Conservation (phyloP, 148 eudicot species). For the Nepenthes mirabilis region DNA sequence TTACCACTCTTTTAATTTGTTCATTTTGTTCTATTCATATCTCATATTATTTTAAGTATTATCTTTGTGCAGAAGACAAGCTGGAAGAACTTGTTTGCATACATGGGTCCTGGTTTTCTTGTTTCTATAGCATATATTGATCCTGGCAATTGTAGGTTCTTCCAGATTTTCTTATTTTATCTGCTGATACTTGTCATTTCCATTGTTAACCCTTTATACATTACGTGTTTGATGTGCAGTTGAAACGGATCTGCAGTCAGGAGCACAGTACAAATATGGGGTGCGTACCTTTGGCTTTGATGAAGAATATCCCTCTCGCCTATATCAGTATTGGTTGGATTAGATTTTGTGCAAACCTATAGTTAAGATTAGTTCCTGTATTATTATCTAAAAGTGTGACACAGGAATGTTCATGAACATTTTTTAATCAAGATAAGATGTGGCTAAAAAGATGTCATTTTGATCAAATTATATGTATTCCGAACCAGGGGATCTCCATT, state of each 20-base stretch:
- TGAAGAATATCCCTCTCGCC: not conserved
- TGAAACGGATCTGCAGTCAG: slow-evolving; percentile 90
- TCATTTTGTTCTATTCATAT: too few species aligned
- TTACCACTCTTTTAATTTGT: too few species aligned
- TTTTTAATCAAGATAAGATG: too few species aligned
- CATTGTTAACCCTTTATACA: slow-evolving; percentile 7
- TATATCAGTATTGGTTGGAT: not conserved
- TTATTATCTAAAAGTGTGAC: too few species aligned
- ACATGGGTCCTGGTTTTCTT: slow-evolving; percentile 96
- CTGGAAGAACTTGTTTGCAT: slow-evolving; percentile 89
- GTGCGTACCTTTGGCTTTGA: slow-evolving; percentile 22
- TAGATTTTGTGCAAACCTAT: not conserved
- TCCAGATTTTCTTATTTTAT: not conserved
- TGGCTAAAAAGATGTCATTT: too few species aligned
- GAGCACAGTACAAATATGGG: slow-evolving; percentile 88
- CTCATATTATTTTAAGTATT: not conserved
- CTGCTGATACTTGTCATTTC: not conserved
- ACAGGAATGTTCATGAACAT: too few species aligned
- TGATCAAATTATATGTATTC: too few species aligned
- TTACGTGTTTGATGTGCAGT: slow-evolving; percentile 35
- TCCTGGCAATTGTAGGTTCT: slow-evolving; percentile 90
- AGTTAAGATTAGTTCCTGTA: not conserved
- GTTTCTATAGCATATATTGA: slow-evolving; percentile 95
- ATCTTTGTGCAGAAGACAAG: slow-evolving; percentile 49
- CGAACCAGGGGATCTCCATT: too few species aligned